A percentile compares a stretch with the other conserved stretches of the same genome.
phyloP scores from a whole-genome alignment of 371 early-diverging fungal species.

The Mortierella sp. region DNA sequence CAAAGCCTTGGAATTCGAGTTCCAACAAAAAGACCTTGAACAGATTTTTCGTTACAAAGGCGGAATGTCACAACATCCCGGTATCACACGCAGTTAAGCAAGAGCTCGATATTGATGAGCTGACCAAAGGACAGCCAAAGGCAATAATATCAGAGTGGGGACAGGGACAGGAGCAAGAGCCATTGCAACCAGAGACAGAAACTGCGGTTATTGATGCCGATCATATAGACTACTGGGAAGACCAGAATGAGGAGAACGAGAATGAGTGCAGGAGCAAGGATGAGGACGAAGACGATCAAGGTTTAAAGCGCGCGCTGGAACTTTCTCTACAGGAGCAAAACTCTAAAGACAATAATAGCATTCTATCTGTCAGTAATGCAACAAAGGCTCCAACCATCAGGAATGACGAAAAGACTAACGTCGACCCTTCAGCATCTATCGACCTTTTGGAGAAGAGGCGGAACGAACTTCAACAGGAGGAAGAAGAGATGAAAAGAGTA shows the following conservation, averaged over 20 bases:
- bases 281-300: conserved; percentile 14
- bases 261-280: background rate
- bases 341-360: too few relatives aligned
- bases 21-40: conserved; percentile 48
- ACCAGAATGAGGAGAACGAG: background rate
- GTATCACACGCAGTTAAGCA: background rate
- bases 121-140: background rate
- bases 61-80: background rate
- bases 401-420: background rate
- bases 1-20: conserved; percentile 52
- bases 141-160: background rate
- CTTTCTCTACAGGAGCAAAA: conserved; percentile 27
- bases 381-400: background rate
- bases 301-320: conserved; percentile 20
- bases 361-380: background rate
- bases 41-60: conserved; percentile 34
- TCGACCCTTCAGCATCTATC: conserved; percentile 3
- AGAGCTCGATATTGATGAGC: background rate
- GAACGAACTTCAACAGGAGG: conserved; percentile 27
- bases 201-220: background rate
- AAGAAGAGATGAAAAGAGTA: conserved; percentile 44
- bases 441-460: conserved; percentile 30
- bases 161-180: conserved; percentile 1
- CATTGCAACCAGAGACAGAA: too few relatives aligned
- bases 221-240: background rate